phyloP scores from a whole-genome alignment of 306 rosid genomes.

The Arachis stenosperma region DNA sequence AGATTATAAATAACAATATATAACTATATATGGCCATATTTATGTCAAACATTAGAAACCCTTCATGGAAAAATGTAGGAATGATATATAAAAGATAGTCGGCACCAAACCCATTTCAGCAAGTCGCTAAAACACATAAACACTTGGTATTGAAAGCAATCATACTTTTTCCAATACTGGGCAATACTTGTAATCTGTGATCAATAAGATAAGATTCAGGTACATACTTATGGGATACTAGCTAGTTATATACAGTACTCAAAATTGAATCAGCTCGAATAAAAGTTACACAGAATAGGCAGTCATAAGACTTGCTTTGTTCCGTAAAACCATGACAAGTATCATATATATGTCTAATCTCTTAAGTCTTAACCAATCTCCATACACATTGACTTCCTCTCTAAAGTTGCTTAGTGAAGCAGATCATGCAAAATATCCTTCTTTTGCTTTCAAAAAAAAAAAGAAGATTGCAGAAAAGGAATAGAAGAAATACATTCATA shows the following conservation, averaged over 20 bases:
- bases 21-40: conserved; percentile 14
- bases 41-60: conserved; percentile 7
- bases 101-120: conserved; percentile 25
- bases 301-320: not conserved
- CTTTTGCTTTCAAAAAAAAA: conserved; percentile 7
- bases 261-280: conserved; percentile 24
- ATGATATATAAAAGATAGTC: conserved; percentile 13
- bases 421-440: conserved; percentile 25
- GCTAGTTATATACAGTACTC: conserved; percentile 13
- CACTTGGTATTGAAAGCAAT: conserved; percentile 9
- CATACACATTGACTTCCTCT: conserved; percentile 15
- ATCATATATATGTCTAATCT: conserved; percentile 8
- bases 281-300: not conserved
- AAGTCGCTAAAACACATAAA: conserved; percentile 21
- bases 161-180: conserved; percentile 15
- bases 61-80: not conserved
- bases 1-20: conserved; percentile 22
- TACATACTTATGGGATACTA: conserved; percentile 7
- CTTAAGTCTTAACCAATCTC: conserved; percentile 26
- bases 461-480: conserved; percentile 14
- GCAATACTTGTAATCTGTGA: conserved; percentile 17
- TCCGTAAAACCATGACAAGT: not conserved
- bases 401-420: conserved; percentile 28
- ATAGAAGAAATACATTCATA: conserved; percentile 3
- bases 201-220: conserved; percentile 8